Evolutionary conservation across 805 yeast genomes (phyloP), one percentile per base, ranked within the genome.

Genomic region (Saturnispora zaruensis): DNA sequence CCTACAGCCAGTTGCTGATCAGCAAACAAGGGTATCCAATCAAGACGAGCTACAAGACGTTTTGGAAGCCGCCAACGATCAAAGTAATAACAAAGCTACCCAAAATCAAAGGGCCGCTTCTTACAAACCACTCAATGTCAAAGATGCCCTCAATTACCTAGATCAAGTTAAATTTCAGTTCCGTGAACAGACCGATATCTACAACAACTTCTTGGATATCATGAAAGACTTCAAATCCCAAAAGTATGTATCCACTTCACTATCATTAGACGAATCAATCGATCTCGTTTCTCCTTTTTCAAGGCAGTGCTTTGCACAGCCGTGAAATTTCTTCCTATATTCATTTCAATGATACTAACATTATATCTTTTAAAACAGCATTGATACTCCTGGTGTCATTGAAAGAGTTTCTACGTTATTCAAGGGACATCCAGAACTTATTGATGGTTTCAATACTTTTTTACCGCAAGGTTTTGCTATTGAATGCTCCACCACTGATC

Each of bases 181-280:
- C 68, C 84, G 79, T 66, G 78, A 82, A 56, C 95, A 91, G 68
- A 95, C 98, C 0, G 97, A 90, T 60, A 96, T 93, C 41, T 93
- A 93, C 73, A 93, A 93, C 67, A 89, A 87, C 66, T 93, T 95
- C 62, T 75, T 93, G 62, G 99, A 93, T 64, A 91, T 93, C 56
- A 93, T 93, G 99, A 95, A 95, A 71, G 99, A 95, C 64, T 95
- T 93, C 72, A 95, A 95, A 72, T 84, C 95, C 48, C 97, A 91
- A 70, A 80, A 81, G 81, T 76, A 67, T 53, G 79, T 72, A 47
- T 55, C 16, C 16, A 24, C 9, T n/a, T 20, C 26, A 11, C 33
- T 11, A 24, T 20, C 9, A 4, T 26, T 6, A 6, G 32, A 28
- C 14, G 13, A 28, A 28, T 28, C 13, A 14, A 28, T 28, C 32